Evolutionary conservation across 345 rosid species (phyloP), one percentile per base, ranked within the genome.

Genomic region (Capsella bursapastoris): DNA sequence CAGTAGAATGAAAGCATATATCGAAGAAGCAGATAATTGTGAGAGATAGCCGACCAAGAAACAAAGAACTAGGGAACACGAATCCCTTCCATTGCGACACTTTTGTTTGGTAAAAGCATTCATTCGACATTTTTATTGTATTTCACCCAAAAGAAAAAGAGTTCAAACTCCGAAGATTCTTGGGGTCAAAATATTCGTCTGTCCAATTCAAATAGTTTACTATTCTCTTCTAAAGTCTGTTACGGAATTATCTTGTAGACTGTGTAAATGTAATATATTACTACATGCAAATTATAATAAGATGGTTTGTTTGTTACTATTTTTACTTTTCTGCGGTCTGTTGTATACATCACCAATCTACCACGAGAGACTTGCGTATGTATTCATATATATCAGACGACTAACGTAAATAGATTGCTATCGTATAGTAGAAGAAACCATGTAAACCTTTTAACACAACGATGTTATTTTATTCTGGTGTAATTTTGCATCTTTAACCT

Each of bases 131-230:
- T 32, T 8, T 10, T 34, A 31, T 57, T 40, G 6, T 28, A 29
- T 37, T 66, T 73, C 55, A 57, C 37, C 53, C 25, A 22, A 22
- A 22, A 22, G 25, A 22, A 47, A 48, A 38, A 14, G 3, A 29
- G 9, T 3, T 57, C 49, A 64, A 77, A 57, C 8, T 77, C 70
- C 62, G 60, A 57, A 71, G 56, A 18, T 71, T 13, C 40, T 13
- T 32, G 72, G 34, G 68, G 68, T 75, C 79, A 77, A 77, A 50
- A 15, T 32, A 51, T 58, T 71, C 81, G 68, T 3, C 57, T 58
- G 43, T 65, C 25, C 25, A 58, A 41, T 47, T 76, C 60, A 63
- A 63, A 70, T 31, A 48, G 55, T 70, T 76, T 62, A 69, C 70
- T 53, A 53, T 76, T 76, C 70, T 68, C 28, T 57, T 41, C 37